phyloP scores from a whole-genome alignment of 345 rosid species.

The Eucalyptus curtisii region DNA sequence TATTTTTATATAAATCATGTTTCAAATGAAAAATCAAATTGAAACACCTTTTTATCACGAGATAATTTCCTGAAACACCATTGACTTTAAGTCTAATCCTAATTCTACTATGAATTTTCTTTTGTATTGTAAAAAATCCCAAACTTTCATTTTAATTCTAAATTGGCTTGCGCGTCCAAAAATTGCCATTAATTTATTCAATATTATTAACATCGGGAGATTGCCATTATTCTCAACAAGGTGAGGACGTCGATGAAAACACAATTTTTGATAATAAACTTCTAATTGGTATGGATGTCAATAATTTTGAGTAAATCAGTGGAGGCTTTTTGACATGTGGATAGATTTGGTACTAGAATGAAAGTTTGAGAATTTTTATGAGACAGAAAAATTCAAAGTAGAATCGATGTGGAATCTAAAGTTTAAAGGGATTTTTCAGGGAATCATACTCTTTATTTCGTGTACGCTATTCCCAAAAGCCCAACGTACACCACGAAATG shows the following conservation, averaged over 20 bases:
- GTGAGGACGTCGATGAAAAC: too few species aligned
- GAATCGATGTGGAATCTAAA: background rate
- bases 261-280: too few species aligned
- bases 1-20: background rate
- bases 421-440: background rate
- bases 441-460: background rate
- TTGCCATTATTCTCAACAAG: too few species aligned
- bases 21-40: background rate
- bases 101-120: too few species aligned
- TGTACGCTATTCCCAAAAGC: background rate
- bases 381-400: background rate
- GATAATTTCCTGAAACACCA: background rate
- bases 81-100: too few species aligned
- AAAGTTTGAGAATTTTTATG: background rate
- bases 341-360: too few species aligned
- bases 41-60: background rate
- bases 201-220: background rate
- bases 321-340: background rate
- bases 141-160: too few species aligned
- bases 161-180: rapidly evolving
- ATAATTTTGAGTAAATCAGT: background rate
- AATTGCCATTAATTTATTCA: too few species aligned
- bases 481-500: background rate
- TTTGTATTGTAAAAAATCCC: rapidly evolving
- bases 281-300: rapidly evolving